A percentile compares a stretch with the other conserved stretches of the same genome.
Conservation (phyloP, 768 basidiomycete species). For the Botryobasidium botryosum region DNA sequence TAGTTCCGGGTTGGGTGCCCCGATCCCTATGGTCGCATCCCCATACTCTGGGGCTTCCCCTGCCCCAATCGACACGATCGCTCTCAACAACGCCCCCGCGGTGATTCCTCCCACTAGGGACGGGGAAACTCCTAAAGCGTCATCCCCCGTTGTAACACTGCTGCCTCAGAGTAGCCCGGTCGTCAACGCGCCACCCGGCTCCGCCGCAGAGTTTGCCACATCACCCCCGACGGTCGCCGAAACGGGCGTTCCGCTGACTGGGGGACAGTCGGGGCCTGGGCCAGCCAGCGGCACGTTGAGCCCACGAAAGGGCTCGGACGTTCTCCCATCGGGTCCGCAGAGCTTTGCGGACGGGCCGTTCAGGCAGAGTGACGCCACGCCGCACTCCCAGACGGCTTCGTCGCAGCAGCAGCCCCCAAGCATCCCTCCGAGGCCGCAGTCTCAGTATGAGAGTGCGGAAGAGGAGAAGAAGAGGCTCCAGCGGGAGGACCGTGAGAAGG, state of each 20-base stretch:
- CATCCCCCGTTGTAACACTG: slow-evolving; percentile 8
- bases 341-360: too few species aligned
- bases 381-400: not conserved
- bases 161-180: not conserved
- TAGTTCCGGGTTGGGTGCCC: not conserved
- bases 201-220: slow-evolving; percentile 14
- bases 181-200: not conserved
- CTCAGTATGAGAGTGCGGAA: slow-evolving; percentile 2
- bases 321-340: too few species aligned
- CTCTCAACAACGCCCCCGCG: slow-evolving; percentile 18
- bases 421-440: not conserved
- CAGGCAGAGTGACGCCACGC: too few species aligned
- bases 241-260: slow-evolving; percentile 53
- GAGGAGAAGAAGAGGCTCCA: slow-evolving; percentile 9
- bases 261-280: slow-evolving; percentile 42
- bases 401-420: slow-evolving; percentile 1
- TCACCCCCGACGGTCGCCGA: slow-evolving; percentile 50
- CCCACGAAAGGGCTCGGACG: slow-evolving; percentile 4
- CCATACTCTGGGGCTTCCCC: not conserved
- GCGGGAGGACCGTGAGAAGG: not conserved
- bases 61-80: slow-evolving; percentile 15
- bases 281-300: slow-evolving; percentile 46
- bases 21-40: not conserved
- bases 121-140: slow-evolving; percentile 26
- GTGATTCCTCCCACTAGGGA: slow-evolving; percentile 10